phyloP scores from a whole-genome alignment of 1,139 yeast genomes.

The Arxiozyma slooffiae region DNA sequence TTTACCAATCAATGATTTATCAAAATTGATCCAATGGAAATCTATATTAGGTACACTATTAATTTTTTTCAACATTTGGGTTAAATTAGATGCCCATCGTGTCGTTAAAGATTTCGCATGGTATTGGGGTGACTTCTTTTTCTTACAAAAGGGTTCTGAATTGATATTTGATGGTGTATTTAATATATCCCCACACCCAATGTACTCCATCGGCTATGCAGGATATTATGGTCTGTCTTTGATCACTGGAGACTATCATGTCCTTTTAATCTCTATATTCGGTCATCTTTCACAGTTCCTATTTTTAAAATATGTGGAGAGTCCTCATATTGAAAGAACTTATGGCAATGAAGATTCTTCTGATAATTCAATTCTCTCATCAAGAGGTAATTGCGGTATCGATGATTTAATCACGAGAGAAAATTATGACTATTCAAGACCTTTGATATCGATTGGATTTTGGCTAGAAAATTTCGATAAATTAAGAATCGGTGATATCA shows the following conservation, averaged over 20 bases:
- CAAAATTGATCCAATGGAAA: conserved; percentile 19
- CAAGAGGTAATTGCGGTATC: conserved; percentile 16
- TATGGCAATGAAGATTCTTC: conserved; percentile 35
- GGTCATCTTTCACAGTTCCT: conserved; percentile 78
- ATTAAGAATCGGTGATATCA: conserved; percentile 56
- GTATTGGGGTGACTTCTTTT: conserved; percentile 94
- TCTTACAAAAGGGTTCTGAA: conserved; percentile 59
- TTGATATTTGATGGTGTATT: conserved; percentile 84
- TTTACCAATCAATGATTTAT: conserved; percentile 28
- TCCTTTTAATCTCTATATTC: conserved; percentile 57
- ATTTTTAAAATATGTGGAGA: conserved; percentile 68
- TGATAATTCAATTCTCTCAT: neutral
- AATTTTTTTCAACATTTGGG: conserved; percentile 73
- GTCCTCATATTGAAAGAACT: conserved; percentile 80
- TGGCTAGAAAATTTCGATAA: conserved; percentile 49
- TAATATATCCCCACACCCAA: conserved; percentile 88
- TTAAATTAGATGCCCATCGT: conserved; percentile 78
- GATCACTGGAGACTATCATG: conserved; percentile 66
- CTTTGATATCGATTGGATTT: conserved; percentile 42
- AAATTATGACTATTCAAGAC: conserved; percentile 40
- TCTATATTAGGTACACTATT: conserved; percentile 40
- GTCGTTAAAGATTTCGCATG: conserved; percentile 88
- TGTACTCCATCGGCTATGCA: conserved; percentile 84
- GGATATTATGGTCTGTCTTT: conserved; percentile 83
- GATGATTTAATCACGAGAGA: conserved; percentile 31